phyloP scores from a whole-genome alignment of 169 alveolate genomes.

The Eimeria acervulina region DNA sequence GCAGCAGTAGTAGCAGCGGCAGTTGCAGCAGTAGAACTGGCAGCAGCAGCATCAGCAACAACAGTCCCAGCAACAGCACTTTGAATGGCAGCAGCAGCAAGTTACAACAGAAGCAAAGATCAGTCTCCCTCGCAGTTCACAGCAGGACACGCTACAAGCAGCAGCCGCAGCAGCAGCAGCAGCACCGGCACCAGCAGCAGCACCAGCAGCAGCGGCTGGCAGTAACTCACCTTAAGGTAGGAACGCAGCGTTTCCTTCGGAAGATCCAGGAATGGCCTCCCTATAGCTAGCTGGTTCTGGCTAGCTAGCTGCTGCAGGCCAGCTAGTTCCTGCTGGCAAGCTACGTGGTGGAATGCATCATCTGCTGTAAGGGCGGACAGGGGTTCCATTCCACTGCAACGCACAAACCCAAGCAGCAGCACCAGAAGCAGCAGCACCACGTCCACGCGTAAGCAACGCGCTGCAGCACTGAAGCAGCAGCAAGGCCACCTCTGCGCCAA shows the following conservation, averaged over 20 bases:
- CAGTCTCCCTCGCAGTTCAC: background rate
- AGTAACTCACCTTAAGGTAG: slow-evolving; percentile 32
- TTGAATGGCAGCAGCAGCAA: background rate
- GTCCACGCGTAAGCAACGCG: background rate
- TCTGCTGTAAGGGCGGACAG: slow-evolving; percentile 11
- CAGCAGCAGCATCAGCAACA: slow-evolving; percentile 3
- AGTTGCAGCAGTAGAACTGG: background rate
- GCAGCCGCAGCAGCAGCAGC: slow-evolving; percentile 18
- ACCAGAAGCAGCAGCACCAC: slow-evolving; percentile 54
- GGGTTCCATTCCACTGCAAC: slow-evolving; percentile 72
- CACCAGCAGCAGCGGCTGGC: background rate
- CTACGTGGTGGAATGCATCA: background rate
- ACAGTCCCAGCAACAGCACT: background rate
- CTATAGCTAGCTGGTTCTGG: background rate
- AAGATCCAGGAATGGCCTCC: slow-evolving; percentile 49
- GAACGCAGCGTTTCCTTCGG: slow-evolving; percentile 35
- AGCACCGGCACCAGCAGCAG: background rate
- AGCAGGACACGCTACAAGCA: background rate
- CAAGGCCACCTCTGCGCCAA: background rate
- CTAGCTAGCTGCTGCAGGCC: slow-evolving; percentile 43
- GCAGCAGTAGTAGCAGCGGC: background rate
- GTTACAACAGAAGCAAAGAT: background rate
- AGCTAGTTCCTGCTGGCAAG: slow-evolving; percentile 34
- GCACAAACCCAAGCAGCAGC: slow-evolving; percentile 19
- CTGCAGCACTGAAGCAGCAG: slow-evolving; percentile 19